Evolutionary conservation across 2,329 filamentous ascomycete genomes (phyloP).

Genomic region (Colletotrichum sp.): DNA sequence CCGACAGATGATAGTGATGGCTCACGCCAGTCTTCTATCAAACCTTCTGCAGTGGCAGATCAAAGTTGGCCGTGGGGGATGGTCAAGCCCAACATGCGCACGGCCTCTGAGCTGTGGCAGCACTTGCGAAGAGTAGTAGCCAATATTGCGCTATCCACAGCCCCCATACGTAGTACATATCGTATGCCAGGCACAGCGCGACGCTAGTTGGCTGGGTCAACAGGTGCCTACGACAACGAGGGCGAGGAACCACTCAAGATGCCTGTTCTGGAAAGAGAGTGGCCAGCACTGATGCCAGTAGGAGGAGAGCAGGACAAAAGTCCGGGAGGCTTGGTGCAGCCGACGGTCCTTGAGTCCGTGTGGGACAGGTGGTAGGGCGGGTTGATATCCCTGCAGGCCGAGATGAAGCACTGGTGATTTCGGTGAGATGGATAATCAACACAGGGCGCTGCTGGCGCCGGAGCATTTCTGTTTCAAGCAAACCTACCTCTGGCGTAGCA

Average conservation of each 20-base stretch:
- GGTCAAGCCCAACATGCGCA: background rate
- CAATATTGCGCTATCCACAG: background rate
- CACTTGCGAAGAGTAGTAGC: background rate
- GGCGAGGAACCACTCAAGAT: background rate
- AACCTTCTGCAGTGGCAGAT: background rate
- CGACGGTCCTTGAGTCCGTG: background rate
- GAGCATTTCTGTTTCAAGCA: conserved; percentile 5
- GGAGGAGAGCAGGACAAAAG: background rate
- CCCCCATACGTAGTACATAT: background rate
- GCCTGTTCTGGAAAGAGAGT: background rate
- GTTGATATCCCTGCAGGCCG: conserved; percentile 5
- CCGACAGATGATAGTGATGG: background rate
- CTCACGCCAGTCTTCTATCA: background rate
- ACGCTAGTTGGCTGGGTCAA: background rate
- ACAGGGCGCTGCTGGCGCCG: background rate
- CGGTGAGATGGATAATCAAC: background rate
- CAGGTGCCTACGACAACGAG: background rate
- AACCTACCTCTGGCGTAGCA: background rate
- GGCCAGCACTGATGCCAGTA: background rate
- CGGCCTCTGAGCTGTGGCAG: background rate
- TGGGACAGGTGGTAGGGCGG: background rate
- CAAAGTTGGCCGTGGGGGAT: background rate
- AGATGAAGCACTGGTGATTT: conserved; percentile 5
- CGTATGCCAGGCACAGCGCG: conserved; percentile 1
- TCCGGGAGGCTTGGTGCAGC: conserved; percentile 10